A percentile compares a stretch with the other conserved stretches of the same genome.
Conservation (phyloP, 164 flowering plant genomes). For the Macadamia tetraphylla region DNA sequence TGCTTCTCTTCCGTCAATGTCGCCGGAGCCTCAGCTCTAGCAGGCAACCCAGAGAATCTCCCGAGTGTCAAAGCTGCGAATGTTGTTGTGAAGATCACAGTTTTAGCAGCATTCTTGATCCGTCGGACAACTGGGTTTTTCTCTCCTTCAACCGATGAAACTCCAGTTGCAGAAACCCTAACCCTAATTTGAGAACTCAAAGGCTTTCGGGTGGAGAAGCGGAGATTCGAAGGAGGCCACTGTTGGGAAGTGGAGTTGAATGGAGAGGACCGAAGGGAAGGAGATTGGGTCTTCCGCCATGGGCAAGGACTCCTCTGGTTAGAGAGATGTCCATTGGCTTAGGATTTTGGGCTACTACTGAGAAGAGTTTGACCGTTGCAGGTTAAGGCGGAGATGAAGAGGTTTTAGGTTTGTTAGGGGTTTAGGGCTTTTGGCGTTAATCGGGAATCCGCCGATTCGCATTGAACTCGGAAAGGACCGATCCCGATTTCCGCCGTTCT, state of each 20-base stretch:
- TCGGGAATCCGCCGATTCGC: too few species aligned
- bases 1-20: conserved; percentile 17
- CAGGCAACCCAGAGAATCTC: conserved; percentile 24
- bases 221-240: conserved; percentile 6
- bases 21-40: conserved; percentile 38
- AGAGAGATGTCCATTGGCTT: conserved; percentile 14
- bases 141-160: conserved; percentile 1
- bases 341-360: background rate
- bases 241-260: background rate
- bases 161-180: conserved; percentile 4
- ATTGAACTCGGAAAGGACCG: too few species aligned
- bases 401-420: too few species aligned
- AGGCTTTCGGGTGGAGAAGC: background rate
- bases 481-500: too few species aligned
- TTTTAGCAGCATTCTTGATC: conserved; percentile 20
- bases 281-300: background rate
- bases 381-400: too few species aligned
- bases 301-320: conserved; percentile 10
- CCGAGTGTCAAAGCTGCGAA: conserved; percentile 23
- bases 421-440: too few species aligned
- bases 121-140: conserved; percentile 10
- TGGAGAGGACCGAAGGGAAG: background rate
- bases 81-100: conserved; percentile 33
- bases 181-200: conserved; percentile 2
- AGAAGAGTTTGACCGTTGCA: too few species aligned